Evolutionary conservation across 2,329 filamentous ascomycete genomes (phyloP), one percentile per base, ranked within the genome.

Genomic region (Aspergillus melleus): DNA sequence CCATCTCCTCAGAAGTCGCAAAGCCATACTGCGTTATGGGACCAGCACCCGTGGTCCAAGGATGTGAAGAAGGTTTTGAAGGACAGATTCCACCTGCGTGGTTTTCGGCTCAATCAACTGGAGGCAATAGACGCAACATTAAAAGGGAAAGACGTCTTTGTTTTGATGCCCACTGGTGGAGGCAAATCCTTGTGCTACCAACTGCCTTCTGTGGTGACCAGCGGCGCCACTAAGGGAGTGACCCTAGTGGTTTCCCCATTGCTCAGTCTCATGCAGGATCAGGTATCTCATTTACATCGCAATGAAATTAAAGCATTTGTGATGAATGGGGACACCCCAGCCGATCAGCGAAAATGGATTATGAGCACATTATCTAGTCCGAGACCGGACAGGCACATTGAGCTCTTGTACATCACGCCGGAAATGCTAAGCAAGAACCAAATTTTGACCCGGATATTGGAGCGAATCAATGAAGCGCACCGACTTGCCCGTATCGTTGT

Each of bases 151-250:
- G 94, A 99, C 76, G 89, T 90, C 0, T 99, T 99, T 73, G 90
- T 99, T 16, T 81, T 99, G 44, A 99, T 99, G 95, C 95, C 96
- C 2, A 99, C 95, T 0, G 95, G 95, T 55, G 95, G 95, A 61
- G 95, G 95, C 47, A 99, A 99, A 73, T 98, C 94, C 1, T 82
- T 99, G 1, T 98, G 95, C 74, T 99, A 99, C 73, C 96, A 99
- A 74, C 80, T 99, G 12, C 96, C 95, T 14, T 91, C 95, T 2
- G 85, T 98, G 20, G 83, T 99, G 32, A 86, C 83, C 52, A 90
- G 86, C 50, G 95, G 95, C 49, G 90, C 85, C 68, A 98, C 94
- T 0, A 68, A 63, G 46, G 96, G 95, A 3, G 88, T 99, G 24
- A 98, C 94, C 0, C 84, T 99, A 56, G 95, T 99, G 2, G 87